Evolutionary conservation across 306 rosid genomes (phyloP).

Genomic region (Gleditsia sinensis): DNA sequence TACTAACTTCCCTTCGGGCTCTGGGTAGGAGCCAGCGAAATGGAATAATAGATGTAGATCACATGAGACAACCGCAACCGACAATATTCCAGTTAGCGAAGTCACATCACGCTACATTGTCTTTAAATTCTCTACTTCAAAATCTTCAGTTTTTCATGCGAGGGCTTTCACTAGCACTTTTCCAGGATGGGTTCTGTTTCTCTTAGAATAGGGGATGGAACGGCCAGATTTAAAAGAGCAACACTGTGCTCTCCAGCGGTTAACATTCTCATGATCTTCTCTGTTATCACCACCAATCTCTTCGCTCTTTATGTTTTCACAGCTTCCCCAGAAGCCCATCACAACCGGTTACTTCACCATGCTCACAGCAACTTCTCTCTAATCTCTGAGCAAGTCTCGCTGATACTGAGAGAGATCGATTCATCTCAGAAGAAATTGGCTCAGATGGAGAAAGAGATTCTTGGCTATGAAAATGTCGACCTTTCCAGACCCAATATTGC

Average conservation of each 20-base stretch:
- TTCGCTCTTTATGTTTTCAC: conserved; percentile 93
- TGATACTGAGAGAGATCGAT: conserved; percentile 81
- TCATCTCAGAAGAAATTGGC: conserved; percentile 75
- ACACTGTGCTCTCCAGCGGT: conserved; percentile 80
- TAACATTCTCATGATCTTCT: conserved; percentile 83
- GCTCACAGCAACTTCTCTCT: conserved; percentile 75
- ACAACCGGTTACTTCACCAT: conserved; percentile 36
- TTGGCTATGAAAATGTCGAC: conserved; percentile 79
- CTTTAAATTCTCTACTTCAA: background rate
- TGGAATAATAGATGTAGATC: background rate
- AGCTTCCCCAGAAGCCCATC: conserved; percentile 59
- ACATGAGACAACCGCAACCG: conserved; percentile 19
- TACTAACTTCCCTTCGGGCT: background rate
- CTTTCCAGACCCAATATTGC: conserved; percentile 82
- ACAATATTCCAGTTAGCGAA: conserved; percentile 29
- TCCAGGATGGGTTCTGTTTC: conserved; percentile 87
- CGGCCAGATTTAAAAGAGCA: conserved; percentile 83
- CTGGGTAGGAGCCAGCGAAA: background rate
- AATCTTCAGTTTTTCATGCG: background rate
- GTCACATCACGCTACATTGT: conserved; percentile 6
- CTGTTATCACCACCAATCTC: conserved; percentile 86
- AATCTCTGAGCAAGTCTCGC: conserved; percentile 85
- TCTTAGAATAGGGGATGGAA: conserved; percentile 89
- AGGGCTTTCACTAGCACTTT: too few species aligned
- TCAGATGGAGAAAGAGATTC: conserved; percentile 83